Evolutionary conservation across 2,329 filamentous ascomycete genomes (phyloP).

Genomic region (Fusarium sp.): DNA sequence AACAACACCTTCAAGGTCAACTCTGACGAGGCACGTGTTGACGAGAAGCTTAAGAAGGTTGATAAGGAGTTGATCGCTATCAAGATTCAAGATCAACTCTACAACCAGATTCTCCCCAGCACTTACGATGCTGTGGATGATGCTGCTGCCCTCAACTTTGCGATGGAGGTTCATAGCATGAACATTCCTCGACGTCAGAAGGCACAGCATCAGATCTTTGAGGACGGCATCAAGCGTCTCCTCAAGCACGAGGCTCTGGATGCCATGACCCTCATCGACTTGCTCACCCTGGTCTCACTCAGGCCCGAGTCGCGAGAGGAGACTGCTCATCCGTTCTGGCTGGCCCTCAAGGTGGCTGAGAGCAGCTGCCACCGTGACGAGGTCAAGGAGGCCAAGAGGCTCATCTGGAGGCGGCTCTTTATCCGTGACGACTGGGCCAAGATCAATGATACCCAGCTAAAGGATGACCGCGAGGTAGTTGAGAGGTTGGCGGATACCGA

Average conservation of each 20-base stretch:
- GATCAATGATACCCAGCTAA: conserved; percentile 81
- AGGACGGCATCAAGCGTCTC: conserved; percentile 76
- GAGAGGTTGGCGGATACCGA: conserved; percentile 73
- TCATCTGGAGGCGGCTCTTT: conserved; percentile 90
- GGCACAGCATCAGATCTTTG: conserved; percentile 77
- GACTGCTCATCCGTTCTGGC: conserved; percentile 77
- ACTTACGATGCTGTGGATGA: conserved; percentile 82
- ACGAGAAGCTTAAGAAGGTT: conserved; percentile 63
- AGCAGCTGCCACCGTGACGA: conserved; percentile 67
- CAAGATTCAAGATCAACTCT: conserved; percentile 83
- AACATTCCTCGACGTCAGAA: conserved; percentile 69
- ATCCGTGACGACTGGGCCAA: conserved; percentile 86
- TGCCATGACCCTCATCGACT: conserved; percentile 73
- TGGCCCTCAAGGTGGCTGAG: conserved; percentile 74
- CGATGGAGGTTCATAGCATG: conserved; percentile 74
- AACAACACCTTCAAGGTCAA: conserved; percentile 54
- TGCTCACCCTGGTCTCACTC: conserved; percentile 79
- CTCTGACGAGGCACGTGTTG: conserved; percentile 51
- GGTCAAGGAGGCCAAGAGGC: conserved; percentile 67
- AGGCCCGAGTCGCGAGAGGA: conserved; percentile 62
- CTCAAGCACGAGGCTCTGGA: conserved; percentile 80
- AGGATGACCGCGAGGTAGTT: conserved; percentile 76
- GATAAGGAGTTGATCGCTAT: conserved; percentile 76
- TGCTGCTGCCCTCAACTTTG: conserved; percentile 80
- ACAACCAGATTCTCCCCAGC: conserved; percentile 75